Conservation (phyloP, 805 yeast species). For the Brettanomyces nanus region DNA sequence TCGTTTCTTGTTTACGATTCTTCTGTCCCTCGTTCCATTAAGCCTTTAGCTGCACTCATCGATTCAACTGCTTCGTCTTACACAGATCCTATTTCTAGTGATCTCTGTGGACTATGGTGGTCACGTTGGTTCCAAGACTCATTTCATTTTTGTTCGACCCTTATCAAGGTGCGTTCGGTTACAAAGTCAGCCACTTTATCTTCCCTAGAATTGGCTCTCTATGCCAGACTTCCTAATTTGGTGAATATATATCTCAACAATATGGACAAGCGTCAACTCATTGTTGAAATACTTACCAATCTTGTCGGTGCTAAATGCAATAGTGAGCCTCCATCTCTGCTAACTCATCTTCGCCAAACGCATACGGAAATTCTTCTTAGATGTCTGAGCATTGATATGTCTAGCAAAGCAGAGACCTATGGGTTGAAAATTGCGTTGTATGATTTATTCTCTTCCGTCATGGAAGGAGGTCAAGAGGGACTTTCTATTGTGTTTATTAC, state of each 20-base stretch:
- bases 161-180: conserved; percentile 49
- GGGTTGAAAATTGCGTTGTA: conserved; percentile 47
- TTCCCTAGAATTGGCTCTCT: conserved; percentile 55
- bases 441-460: conserved; percentile 57
- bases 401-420: conserved; percentile 45
- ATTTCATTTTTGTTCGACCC: conserved; percentile 46
- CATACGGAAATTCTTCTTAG: conserved; percentile 51
- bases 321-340: conserved; percentile 61
- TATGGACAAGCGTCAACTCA: conserved; percentile 36
- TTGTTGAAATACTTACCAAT: conserved; percentile 49
- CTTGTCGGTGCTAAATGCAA: conserved; percentile 51
- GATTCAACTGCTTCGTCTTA: conserved; percentile 32
- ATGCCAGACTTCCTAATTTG: conserved; percentile 44
- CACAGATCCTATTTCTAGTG: conserved; percentile 16
- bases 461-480: conserved; percentile 72
- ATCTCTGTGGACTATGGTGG: conserved; percentile 38
- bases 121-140: conserved; percentile 41
- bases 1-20: conserved; percentile 47
- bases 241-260: conserved; percentile 50
- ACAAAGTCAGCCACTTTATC: conserved; percentile 44
- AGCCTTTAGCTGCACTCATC: conserved; percentile 45
- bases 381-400: conserved; percentile 54
- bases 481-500: conserved; percentile 62
- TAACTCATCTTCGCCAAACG: conserved; percentile 71
- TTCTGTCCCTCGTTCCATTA: conserved; percentile 43